Conservation (phyloP, 2,329 filamentous ascomycete species). For the Fusarium aywerte region DNA sequence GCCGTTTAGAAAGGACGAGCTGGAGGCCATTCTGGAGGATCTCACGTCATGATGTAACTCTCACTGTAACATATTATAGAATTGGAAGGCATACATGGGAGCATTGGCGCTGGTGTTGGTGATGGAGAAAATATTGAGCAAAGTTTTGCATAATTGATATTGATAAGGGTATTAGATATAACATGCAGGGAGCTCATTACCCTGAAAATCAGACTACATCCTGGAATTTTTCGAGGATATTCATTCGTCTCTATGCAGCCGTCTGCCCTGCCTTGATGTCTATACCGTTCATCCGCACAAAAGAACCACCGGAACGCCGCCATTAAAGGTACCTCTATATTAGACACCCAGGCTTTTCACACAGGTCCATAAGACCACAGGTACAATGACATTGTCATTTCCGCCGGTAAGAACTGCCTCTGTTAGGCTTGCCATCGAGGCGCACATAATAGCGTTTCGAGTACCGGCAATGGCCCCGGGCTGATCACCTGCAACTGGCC, state of each 20-base stretch:
- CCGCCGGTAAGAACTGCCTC: conserved; percentile 96
- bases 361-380: conserved; percentile 90
- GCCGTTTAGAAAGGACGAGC: conserved; percentile 86
- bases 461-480: conserved; percentile 50
- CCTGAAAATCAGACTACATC: conserved; percentile 3
- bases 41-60: conserved; percentile 48
- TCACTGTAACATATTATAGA: conserved; percentile 16
- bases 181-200: neutral
- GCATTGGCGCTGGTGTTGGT: conserved; percentile 21
- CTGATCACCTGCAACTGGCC: conserved; percentile 67
- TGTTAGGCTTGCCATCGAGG: conserved; percentile 84
- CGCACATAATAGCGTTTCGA: conserved; percentile 78
- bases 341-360: conserved; percentile 79
- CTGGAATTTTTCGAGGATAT: conserved; percentile 36
- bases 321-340: conserved; percentile 16
- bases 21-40: conserved; percentile 90
- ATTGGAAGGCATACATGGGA: conserved; percentile 13
- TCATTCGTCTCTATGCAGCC: conserved; percentile 39
- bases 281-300: conserved; percentile 6
- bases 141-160: conserved; percentile 17
- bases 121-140: conserved; percentile 3
- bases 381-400: conserved; percentile 98
- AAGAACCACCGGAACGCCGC: conserved; percentile 29
- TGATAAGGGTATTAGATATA: conserved; percentile 33
- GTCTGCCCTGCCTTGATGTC: conserved; percentile 13